Conservation (phyloP, 352 stramenopile genomes). For the Phytophthora chlamydospora region DNA sequence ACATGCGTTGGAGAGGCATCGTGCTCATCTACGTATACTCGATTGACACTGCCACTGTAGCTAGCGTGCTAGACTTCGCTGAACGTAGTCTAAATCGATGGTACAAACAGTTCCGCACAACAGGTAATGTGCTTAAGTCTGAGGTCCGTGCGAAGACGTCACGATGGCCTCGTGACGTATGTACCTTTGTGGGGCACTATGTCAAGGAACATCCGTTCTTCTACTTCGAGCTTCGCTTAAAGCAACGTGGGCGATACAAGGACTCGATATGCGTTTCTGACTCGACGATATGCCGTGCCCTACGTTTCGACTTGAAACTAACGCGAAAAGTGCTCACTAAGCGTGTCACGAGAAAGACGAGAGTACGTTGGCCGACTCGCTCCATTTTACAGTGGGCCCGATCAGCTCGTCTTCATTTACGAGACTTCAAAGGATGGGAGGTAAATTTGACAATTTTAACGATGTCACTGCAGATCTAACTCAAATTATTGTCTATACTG, state of each 20-base stretch:
- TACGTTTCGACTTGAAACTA: slow-evolving; percentile 24
- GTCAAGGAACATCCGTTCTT: slow-evolving; percentile 17
- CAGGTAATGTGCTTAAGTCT: background rate
- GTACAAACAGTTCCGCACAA: background rate
- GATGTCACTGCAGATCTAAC: no score
- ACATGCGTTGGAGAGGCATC: no score
- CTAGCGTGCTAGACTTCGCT: no score
- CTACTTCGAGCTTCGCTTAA: slow-evolving; percentile 26
- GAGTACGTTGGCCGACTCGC: background rate
- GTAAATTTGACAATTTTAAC: background rate
- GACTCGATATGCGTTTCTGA: slow-evolving; percentile 4
- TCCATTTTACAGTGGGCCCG: slow-evolving; percentile 17
- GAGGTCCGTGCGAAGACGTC: background rate
- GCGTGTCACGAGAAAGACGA: slow-evolving; percentile 1
- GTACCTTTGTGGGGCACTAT: slow-evolving; percentile 17
- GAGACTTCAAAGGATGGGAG: slow-evolving; percentile 11
- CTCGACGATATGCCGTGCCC: slow-evolving; percentile 22
- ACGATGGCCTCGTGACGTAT: background rate
- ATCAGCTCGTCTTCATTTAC: slow-evolving; percentile 11
- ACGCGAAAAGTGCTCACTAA: slow-evolving; percentile 27
- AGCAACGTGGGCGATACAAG: slow-evolving; percentile 2
- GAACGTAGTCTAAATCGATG: no score
- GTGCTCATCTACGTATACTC: no score
- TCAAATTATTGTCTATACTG: background rate
- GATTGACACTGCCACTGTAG: no score